Conservation (phyloP, 2,329 filamentous ascomycete species). For the Atkinsonella hypoxylon region DNA sequence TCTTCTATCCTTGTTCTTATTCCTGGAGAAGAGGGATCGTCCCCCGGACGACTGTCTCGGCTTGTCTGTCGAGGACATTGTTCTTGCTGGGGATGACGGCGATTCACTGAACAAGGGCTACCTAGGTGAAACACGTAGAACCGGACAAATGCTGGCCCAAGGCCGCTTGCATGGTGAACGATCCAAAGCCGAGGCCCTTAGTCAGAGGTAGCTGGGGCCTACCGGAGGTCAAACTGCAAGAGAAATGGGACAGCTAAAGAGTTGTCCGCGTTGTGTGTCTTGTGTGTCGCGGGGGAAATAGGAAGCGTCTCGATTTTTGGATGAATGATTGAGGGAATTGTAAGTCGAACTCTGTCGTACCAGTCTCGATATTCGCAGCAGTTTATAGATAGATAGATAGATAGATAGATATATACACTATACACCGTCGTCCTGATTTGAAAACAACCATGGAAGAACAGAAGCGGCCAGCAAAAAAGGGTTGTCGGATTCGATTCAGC, state of each 20-base stretch:
- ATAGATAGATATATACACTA: too few relatives aligned
- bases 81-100: constrained; percentile 4
- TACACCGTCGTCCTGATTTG: too few relatives aligned
- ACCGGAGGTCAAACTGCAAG: constrained; percentile 1
- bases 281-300: neutral
- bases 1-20: constrained; percentile 65
- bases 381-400: too few relatives aligned
- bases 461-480: too few relatives aligned
- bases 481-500: neutral
- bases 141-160: constrained; percentile 22
- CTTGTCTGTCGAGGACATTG: constrained; percentile 60
- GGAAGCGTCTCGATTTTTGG: neutral
- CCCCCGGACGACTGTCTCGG: constrained; percentile 64
- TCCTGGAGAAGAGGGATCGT: constrained; percentile 79
- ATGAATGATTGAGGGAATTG: neutral
- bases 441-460: too few relatives aligned
- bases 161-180: constrained; percentile 28
- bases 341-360: too few relatives aligned
- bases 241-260: too few relatives aligned
- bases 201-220: constrained; percentile 5
- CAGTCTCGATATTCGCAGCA: too few relatives aligned
- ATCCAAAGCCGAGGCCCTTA: constrained; percentile 7
- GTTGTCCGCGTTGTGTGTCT: neutral
- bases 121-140: constrained; percentile 21
- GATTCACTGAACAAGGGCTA: constrained; percentile 5